Base-by-base conservation (phyloP, 1,139 yeast species). In the Yamadazyma oceani region DNA sequence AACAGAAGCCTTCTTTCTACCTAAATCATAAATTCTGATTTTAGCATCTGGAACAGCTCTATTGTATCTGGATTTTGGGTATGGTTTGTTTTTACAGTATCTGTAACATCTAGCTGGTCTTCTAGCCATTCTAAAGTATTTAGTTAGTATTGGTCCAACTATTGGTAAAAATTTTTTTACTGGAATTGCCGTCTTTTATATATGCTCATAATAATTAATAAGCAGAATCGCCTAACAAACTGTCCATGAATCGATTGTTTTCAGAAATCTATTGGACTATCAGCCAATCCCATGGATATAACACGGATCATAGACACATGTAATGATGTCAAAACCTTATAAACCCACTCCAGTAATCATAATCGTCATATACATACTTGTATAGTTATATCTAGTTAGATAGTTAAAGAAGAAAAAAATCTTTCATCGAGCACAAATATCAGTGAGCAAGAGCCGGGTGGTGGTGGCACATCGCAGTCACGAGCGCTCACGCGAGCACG, bases 91-190 rank as follows among this genome's bases (percentile, higher is more conserved):
- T 88, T 94, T 92, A 85, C 96, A 94, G 95, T 90, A 92, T 82
- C 98, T 89, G 96, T 92, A 92, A 84, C 98, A 92, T 85, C 97
- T 88, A 84, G 98, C 98, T 78, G 98, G 98, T 87, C 98, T 92
- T 81, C 98, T 90, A 75, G 98, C 97, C 98, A 92, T 92, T 84
- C 87, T 81, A 64, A 33, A 16, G 26, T 24, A 26, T 12, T 4
- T 26, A 46, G 72, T 64, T 66, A 66, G 74, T 67, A 62, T 23
- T n/a, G 24, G 27, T n/a, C n/a, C 14, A 33, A 33, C 5, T 22
- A 17, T 5, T n/a, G 5, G 28, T n/a, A n/a, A n/a, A n/a, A n/a
- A n/a, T n/a, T n/a, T n/a, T n/a, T n/a, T n/a, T n/a, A n/a, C n/a
- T n/a, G n/a, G n/a, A n/a, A n/a, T n/a, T n/a, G n/a, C n/a, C n/a